Evolutionary conservation across 2,329 filamentous ascomycete genomes (phyloP).

Genomic region (Onygenales sp.): DNA sequence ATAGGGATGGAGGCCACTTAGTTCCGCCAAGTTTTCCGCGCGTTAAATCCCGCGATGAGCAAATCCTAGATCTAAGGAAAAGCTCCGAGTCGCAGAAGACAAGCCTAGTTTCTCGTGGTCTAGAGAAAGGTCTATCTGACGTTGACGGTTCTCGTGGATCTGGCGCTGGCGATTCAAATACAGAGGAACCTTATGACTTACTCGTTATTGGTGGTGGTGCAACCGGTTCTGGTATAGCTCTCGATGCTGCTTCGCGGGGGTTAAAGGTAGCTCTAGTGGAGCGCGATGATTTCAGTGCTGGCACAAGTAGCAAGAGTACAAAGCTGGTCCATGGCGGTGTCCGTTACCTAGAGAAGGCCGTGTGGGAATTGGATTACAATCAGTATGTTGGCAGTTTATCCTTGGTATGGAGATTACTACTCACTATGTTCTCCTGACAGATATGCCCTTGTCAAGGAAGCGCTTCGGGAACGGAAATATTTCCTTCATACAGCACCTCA

Average conservation of each 20-base stretch:
- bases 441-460: constrained; percentile 68
- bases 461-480: constrained; percentile 70
- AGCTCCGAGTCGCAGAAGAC: constrained; percentile 6
- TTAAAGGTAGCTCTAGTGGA: constrained; percentile 73
- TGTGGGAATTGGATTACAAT: constrained; percentile 76
- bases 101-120: background rate
- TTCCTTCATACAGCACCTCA: constrained; percentile 77
- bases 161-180: constrained; percentile 24
- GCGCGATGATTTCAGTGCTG: constrained; percentile 71
- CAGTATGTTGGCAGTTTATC: constrained; percentile 42
- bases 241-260: constrained; percentile 70
- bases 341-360: constrained; percentile 75
- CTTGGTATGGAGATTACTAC: background rate
- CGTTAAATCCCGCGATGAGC: constrained; percentile 41
- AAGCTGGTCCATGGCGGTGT: constrained; percentile 81
- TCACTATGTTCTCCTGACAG: constrained; percentile 8
- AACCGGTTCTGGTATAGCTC: constrained; percentile 69
- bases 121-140: background rate
- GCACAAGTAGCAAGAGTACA: constrained; percentile 78
- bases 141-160: background rate
- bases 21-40: constrained; percentile 42
- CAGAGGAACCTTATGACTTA: constrained; percentile 56
- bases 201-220: constrained; percentile 71
- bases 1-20: constrained; percentile 50
- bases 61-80: constrained; percentile 40